Percentiles rank a stretch among this genome's conserved stretches.
Evolutionary conservation across 306 rosid genomes (phyloP).

Genomic region (Glycine soja): DNA sequence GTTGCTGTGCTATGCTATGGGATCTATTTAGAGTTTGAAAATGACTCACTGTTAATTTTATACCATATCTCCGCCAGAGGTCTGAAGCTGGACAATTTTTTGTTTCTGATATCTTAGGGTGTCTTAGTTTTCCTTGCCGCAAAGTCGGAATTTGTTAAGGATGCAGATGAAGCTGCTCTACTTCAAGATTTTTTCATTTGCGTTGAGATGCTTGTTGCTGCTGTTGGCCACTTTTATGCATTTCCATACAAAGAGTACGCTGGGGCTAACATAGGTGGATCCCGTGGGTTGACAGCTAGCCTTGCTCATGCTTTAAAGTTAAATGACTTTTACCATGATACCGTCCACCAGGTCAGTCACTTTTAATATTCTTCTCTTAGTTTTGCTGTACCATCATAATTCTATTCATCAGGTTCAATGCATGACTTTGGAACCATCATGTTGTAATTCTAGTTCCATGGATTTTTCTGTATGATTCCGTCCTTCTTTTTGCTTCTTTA

Average conservation of each 20-base stretch:
- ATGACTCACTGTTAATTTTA: conserved; percentile 1
- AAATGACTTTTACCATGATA: conserved; percentile 90
- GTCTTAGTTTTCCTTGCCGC: conserved; percentile 92
- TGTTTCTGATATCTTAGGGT: conserved; percentile 63
- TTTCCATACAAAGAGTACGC: conserved; percentile 95
- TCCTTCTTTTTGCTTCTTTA: conserved; percentile 23
- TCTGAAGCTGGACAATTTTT: conserved; percentile 33
- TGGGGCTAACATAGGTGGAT: conserved; percentile 82
- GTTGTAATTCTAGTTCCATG: conserved; percentile 8
- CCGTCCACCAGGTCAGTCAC: conserved; percentile 84
- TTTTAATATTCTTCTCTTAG: conserved; percentile 5
- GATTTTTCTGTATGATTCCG: conserved; percentile 2
- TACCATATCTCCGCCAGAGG: neutral
- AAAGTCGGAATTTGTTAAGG: conserved; percentile 71
- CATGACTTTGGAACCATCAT: conserved; percentile 6
- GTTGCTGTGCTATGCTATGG: conserved; percentile 10
- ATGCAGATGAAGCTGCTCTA: conserved; percentile 79
- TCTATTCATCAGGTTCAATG: conserved; percentile 9
- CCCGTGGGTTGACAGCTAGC: conserved; percentile 77
- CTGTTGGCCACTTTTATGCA: conserved; percentile 85
- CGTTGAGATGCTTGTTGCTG: conserved; percentile 93
- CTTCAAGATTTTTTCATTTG: conserved; percentile 83
- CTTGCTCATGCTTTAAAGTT: conserved; percentile 80
- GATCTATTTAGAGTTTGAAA: conserved; percentile 25
- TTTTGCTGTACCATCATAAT: neutral